Evolutionary conservation across 192 early-diverging fungal genomes (phyloP), one percentile per base, ranked within the genome.

Genomic region (Coemansia sp.): DNA sequence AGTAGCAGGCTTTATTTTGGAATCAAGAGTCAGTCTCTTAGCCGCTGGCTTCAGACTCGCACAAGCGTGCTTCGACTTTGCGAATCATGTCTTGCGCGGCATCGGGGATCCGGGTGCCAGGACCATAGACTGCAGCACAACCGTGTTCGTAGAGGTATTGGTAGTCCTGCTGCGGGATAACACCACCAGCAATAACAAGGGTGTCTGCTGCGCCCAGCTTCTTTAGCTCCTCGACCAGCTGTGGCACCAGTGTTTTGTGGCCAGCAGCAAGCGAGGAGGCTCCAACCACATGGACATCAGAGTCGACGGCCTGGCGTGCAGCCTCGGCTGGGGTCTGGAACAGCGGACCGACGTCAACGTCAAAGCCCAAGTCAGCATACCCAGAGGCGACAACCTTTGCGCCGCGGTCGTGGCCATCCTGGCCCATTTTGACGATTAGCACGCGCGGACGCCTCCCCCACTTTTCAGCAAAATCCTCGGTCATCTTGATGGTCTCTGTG

Each of bases 401-500:
- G n/a, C 93, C 93, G 56, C 93, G 87, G 65, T 94, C 93, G 58
- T 94, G 93, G 22, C 93, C 93, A 69, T 94, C 93, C 79, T 94
- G 93, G 48, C 93, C 93, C 90, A 93, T 93, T 80, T 94, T 94
- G 53, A 90, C 93, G 4, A 94, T 91, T 18, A 94, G 75, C 60
- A 94, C 82, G 78, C 93, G 90, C 17, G 93, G 93, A n/a, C 91
- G 87, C 36, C 91, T 85, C 70, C 93, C 93, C 54, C 88, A 82
- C 22, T 63, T 80, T 60, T 86, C 82, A 17, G 83, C 82, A 70
- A 93, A 93, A 62, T 71, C 73, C 44, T 90, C 83, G 5, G 87
- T 83, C 63, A 86, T 67, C 38, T 78, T 70, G 17, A 91, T 66
- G 1, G 90, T 90, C 10, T 85, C 74, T 15, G 62, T 58, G 38